These are phyloP conservation scores for Trichopus zeylanicus DNA, from an alignment of 116 monocot species.

Conservation along the genomic window DNA sequence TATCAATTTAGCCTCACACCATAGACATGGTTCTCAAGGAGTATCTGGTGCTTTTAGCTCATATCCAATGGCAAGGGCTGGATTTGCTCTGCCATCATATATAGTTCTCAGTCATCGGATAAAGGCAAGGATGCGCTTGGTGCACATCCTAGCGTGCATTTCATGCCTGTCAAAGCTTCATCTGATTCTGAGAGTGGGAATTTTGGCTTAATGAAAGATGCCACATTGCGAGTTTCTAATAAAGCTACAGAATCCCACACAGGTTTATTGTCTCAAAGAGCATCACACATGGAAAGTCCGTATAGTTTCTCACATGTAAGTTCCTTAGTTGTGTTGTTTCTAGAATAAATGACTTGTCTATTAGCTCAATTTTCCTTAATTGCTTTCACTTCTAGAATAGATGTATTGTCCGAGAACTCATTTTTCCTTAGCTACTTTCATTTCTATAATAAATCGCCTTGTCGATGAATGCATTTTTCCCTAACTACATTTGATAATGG, in stretches of 20 bases:
- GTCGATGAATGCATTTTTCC: too few species aligned
- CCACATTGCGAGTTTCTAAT: slow-evolving; percentile 19
- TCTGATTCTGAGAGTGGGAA: slow-evolving; percentile 13
- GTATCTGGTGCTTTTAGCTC: slow-evolving; percentile 47
- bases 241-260: slow-evolving; percentile 24
- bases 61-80: slow-evolving; percentile 30
- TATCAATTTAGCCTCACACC: slow-evolving; percentile 9
- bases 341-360: too few species aligned
- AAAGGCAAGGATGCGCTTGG: slow-evolving; percentile 44
- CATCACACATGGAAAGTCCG: slow-evolving; percentile 14
- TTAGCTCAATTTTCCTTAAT: too few species aligned
- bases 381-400: too few species aligned
- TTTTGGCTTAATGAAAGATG: slow-evolving; percentile 18
- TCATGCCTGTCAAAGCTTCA: slow-evolving; percentile 24
- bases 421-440: too few species aligned
- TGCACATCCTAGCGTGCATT: slow-evolving; percentile 9
- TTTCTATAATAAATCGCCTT: too few species aligned
- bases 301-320: too few species aligned
- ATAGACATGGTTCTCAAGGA: slow-evolving; percentile 17
- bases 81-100: slow-evolving; percentile 22
- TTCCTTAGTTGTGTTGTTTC: too few species aligned
- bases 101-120: slow-evolving; percentile 35
- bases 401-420: too few species aligned
- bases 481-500: too few species aligned
- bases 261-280: slow-evolving; percentile 14